Conservation (phyloP, 2,329 filamentous ascomycete species). For the Fusarium tjaetaba region DNA sequence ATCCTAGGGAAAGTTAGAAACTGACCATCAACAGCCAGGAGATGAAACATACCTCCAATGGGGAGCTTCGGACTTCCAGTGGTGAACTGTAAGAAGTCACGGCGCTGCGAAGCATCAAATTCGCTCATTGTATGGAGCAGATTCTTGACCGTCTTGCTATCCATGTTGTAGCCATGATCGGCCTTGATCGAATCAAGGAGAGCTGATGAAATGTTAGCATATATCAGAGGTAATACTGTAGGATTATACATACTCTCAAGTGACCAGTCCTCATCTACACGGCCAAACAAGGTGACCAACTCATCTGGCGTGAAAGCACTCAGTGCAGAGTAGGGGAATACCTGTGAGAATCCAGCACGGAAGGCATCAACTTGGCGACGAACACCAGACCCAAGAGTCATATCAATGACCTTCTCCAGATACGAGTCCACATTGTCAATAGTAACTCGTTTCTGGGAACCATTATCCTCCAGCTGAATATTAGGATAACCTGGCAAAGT, state of each 20-base stretch:
- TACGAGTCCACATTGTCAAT: constrained; percentile 94
- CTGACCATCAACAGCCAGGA: not conserved
- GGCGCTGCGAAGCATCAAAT: constrained; percentile 75
- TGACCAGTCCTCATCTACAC: constrained; percentile 95
- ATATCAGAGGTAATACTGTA: not conserved
- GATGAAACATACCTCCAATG: constrained; percentile 81
- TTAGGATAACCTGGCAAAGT: constrained; percentile 90
- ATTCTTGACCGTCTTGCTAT: constrained; percentile 95
- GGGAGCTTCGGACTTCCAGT: constrained; percentile 98
- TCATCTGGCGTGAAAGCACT: constrained; percentile 96
- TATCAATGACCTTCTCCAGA: constrained; percentile 88
- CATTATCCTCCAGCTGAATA: constrained; percentile 83
- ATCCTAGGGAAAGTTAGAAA: constrained; percentile 66
- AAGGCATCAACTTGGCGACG: constrained; percentile 91
- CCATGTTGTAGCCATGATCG: constrained; percentile 98
- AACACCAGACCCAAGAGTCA: constrained; percentile 90
- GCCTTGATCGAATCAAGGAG: constrained; percentile 99
- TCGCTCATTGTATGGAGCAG: constrained; percentile 95
- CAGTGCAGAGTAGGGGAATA: constrained; percentile 93
- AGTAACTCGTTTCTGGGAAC: constrained; percentile 78
- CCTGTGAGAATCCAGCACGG: constrained; percentile 88
- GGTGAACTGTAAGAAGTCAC: constrained; percentile 97
- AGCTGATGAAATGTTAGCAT: constrained; percentile 60
- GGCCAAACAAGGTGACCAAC: constrained; percentile 92
- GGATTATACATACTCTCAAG: constrained; percentile 80